These are phyloP conservation scores for Physocladia obscura DNA, from an alignment of 192 early-diverging fungal genomes.

Conservation along the genomic window DNA sequence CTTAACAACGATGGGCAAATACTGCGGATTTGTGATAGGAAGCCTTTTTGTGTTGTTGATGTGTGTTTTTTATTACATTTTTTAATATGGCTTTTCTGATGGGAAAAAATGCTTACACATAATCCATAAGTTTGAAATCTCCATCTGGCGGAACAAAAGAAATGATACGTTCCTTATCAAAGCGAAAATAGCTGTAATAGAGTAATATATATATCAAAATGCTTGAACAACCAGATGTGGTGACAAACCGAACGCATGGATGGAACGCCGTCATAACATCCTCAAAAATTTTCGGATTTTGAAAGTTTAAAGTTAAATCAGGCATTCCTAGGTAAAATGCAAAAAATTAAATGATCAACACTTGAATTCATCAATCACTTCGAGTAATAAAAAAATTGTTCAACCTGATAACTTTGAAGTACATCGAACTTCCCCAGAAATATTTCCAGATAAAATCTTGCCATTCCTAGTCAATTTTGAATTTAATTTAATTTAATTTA, in stretches of 20 bases:
- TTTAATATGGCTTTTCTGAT: not conserved
- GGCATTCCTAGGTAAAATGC: slow-evolving; percentile 69
- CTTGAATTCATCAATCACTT: not conserved
- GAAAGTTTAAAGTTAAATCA: slow-evolving; percentile 74
- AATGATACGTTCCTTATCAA: slow-evolving; percentile 73
- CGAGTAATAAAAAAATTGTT: not conserved
- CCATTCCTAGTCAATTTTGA: slow-evolving; percentile 47
- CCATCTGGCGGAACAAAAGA: slow-evolving; percentile 96
- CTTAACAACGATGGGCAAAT: slow-evolving; percentile 62
- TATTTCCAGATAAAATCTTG: slow-evolving; percentile 70
- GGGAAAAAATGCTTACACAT: slow-evolving; percentile 39
- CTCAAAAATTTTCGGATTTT: slow-evolving; percentile 71
- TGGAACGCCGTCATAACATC: slow-evolving; percentile 76
- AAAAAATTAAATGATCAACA: not conserved
- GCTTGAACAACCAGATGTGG: not conserved
- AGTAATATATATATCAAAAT: not conserved
- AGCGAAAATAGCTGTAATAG: slow-evolving; percentile 60
- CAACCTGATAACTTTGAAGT: slow-evolving; percentile 76
- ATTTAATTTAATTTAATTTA: slow-evolving; percentile 2
- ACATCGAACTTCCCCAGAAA: slow-evolving; percentile 77
- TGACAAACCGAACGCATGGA: slow-evolving; percentile 74
- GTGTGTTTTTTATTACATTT: not conserved
- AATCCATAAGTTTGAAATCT: slow-evolving; percentile 83
- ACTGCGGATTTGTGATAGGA: slow-evolving; percentile 54
- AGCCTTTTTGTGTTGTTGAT: too few relatives aligned